These are phyloP conservation scores for Podila epigama DNA, from an alignment of 192 early-diverging fungal genomes.

Conservation along the genomic window DNA sequence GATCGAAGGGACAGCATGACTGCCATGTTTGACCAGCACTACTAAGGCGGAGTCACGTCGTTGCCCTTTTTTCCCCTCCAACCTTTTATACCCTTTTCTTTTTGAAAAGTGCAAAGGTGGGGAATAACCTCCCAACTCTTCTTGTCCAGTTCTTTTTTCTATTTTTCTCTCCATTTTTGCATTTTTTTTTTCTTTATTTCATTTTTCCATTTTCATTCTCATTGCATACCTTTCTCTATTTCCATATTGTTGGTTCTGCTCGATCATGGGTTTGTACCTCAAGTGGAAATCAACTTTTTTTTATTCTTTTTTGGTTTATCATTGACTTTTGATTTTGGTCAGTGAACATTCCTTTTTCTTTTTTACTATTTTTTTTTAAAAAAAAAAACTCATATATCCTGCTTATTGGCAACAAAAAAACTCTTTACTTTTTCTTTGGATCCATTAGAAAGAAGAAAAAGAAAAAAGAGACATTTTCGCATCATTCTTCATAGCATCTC, in stretches of 20 bases:
- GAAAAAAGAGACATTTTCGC: not conserved
- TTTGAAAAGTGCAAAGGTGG: not conserved
- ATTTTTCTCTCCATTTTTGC: slow-evolving; percentile 3
- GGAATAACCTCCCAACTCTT: too few species aligned
- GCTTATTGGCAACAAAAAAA: not conserved
- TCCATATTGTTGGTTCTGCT: too few species aligned
- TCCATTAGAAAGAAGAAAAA: slow-evolving; percentile 1
- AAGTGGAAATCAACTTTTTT: too few species aligned
- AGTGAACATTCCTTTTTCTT: not conserved
- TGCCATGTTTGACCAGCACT: slow-evolving; percentile 51
- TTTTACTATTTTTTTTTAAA: not conserved
- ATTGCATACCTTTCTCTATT: too few species aligned
- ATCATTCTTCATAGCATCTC: slow-evolving; percentile 1
- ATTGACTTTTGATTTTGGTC: too few species aligned
- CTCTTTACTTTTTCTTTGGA: not conserved
- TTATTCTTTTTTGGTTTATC: too few species aligned
- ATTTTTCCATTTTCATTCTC: not conserved
- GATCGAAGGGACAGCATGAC: slow-evolving; percentile 49
- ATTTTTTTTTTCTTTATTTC: not conserved
- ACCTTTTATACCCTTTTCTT: not conserved
- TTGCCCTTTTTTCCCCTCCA: not conserved
- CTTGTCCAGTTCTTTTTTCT: not conserved
- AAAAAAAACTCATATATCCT: not conserved
- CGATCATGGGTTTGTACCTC: too few species aligned
- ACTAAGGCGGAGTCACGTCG: not conserved